Percentiles rank a stretch among this genome's conserved stretches.
phyloP scores from a whole-genome alignment of 1,284 basidiomycete species.

The Exobasidium rhododendri region DNA sequence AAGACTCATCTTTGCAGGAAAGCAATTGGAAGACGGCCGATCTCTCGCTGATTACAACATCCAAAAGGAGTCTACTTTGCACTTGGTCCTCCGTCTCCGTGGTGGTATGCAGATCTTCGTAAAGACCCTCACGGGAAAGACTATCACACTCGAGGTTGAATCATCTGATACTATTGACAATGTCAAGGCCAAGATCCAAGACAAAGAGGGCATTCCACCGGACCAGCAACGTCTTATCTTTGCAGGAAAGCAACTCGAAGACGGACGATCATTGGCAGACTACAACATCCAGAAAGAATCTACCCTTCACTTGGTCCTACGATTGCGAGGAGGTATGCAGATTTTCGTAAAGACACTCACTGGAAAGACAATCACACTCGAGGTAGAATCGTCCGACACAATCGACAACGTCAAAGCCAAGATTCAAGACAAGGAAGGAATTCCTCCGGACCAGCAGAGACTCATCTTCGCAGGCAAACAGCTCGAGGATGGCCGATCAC shows the following conservation, averaged over 20 bases:
- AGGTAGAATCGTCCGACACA: conserved; percentile 85
- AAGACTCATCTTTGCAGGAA: conserved; percentile 52
- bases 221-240: conserved; percentile 59
- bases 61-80: conserved; percentile 97
- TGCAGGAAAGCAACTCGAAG: conserved; percentile 58
- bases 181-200: conserved; percentile 55
- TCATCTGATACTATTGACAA: conserved; percentile 90
- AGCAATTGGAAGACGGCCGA: conserved; percentile 52
- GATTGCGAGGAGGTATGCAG: conserved; percentile 56
- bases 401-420: conserved; percentile 72
- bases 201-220: conserved; percentile 56
- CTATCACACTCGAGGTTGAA: conserved; percentile 90
- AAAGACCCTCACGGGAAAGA: conserved; percentile 89
- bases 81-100: conserved; percentile 83
- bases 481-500: conserved; percentile 58
- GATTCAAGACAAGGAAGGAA: conserved; percentile 55
- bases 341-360: conserved; percentile 54
- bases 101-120: conserved; percentile 61
- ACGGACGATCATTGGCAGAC: conserved; percentile 58
- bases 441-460: conserved; percentile 58
- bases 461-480: conserved; percentile 59
- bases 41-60: conserved; percentile 65
- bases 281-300: conserved; percentile 79
- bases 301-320: conserved; percentile 91
- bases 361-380: conserved; percentile 74